A percentile compares a stretch with the other conserved stretches of the same genome.
phyloP scores from a whole-genome alignment of 495 filamentous ascomycete species.

The Trichoderma orchidacearum region DNA sequence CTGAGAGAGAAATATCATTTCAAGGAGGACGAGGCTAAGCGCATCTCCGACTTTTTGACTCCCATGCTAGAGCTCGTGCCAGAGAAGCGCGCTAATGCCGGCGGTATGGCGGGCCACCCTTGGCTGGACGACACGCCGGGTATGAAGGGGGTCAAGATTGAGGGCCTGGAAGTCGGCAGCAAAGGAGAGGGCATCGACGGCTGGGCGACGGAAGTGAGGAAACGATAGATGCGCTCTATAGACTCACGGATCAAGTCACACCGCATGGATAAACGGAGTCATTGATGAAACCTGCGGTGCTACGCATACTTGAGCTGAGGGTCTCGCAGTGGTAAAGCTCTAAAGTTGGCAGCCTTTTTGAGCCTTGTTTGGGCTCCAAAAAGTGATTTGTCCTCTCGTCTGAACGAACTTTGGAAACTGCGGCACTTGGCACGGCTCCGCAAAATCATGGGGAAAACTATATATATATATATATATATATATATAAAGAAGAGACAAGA shows the following conservation, averaged over 20 bases:
- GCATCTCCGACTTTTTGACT: constrained; percentile 71
- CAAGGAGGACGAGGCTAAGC: constrained; percentile 56
- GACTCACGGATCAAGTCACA: neutral
- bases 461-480: too few species aligned
- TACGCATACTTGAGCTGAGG: too few species aligned
- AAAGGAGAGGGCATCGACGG: constrained; percentile 91
- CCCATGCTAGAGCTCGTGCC: constrained; percentile 90
- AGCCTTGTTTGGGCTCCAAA: too few species aligned
- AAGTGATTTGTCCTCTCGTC: too few species aligned
- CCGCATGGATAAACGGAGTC: too few species aligned
- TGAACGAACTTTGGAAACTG: too few species aligned
- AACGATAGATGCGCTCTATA: constrained; percentile 35
- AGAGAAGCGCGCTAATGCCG: constrained; percentile 81
- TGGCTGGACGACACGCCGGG: constrained; percentile 76
- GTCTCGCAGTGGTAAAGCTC: too few species aligned
- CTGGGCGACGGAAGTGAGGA: constrained; percentile 85
- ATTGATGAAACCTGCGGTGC: too few species aligned
- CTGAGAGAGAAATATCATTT: constrained; percentile 97
- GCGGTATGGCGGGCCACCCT: constrained; percentile 74
- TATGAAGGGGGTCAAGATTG: constrained; percentile 68
- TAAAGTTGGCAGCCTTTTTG: too few species aligned
- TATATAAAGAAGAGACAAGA: too few species aligned
- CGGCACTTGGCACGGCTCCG: too few species aligned
- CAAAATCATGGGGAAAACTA: too few species aligned
- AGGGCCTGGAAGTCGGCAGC: constrained; percentile 59